phyloP scores from a whole-genome alignment of 768 basidiomycete genomes.

The Chiua virens region DNA sequence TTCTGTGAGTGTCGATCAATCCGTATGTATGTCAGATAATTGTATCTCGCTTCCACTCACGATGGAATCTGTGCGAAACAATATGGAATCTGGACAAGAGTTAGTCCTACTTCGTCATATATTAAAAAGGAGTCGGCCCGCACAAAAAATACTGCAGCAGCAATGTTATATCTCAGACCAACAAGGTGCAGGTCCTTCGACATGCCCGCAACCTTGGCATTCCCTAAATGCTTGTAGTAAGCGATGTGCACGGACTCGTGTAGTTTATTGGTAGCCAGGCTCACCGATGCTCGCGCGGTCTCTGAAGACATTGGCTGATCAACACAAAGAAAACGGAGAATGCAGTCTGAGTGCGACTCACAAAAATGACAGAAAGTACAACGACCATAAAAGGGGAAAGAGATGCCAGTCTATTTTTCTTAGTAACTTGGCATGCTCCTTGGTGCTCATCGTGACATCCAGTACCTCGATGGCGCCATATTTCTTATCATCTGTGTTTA shows the following conservation, averaged over 20 bases:
- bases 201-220: no score
- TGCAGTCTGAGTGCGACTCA: neutral
- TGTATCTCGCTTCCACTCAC: conserved; percentile 3
- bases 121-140: neutral
- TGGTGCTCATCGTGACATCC: no score
- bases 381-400: conserved; percentile 15
- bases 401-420: no score
- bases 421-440: no score
- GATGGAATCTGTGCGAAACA: conserved; percentile 16
- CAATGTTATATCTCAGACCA: conserved; percentile 31
- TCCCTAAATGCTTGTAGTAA: no score
- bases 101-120: neutral
- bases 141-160: conserved; percentile 34
- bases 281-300: neutral
- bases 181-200: neutral
- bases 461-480: no score
- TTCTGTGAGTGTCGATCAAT: conserved; percentile 10
- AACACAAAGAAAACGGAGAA: neutral
- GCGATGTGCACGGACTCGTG: no score
- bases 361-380: conserved; percentile 20
- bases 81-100: conserved; percentile 28
- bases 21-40: neutral
- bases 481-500: no score
- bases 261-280: no score
- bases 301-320: no score